Evolutionary conservation across 2,329 filamentous ascomycete species (phyloP).

Genomic region (Colletotrichum lentis): DNA sequence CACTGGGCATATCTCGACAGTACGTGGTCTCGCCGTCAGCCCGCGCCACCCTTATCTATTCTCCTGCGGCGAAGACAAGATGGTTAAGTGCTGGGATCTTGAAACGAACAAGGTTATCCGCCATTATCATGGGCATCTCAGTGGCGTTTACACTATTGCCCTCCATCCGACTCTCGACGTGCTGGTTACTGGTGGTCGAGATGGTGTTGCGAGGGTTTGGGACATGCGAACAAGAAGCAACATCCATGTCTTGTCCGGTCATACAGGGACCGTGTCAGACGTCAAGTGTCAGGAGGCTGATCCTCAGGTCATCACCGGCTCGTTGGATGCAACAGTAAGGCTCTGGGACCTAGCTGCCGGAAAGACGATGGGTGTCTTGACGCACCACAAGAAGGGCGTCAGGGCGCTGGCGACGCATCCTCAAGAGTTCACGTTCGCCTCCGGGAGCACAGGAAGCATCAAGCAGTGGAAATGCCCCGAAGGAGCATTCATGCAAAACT

Average conservation of each 20-base stretch:
- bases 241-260: constrained; percentile 89
- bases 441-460: constrained; percentile 88
- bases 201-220: constrained; percentile 95
- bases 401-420: constrained; percentile 85
- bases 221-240: constrained; percentile 98
- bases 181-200: constrained; percentile 90
- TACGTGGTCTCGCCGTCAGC: constrained; percentile 89
- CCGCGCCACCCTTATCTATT: constrained; percentile 96
- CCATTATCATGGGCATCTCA: constrained; percentile 96
- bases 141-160: constrained; percentile 90
- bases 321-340: constrained; percentile 88
- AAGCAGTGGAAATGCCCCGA: constrained; percentile 99
- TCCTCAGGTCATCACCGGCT: constrained; percentile 93
- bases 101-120: constrained; percentile 99
- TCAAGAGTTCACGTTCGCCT: constrained; percentile 94
- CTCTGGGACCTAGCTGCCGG: constrained; percentile 96
- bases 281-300: constrained; percentile 95
- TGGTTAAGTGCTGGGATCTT: constrained; percentile 99
- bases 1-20: constrained; percentile 93
- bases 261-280: constrained; percentile 89
- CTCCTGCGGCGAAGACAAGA: constrained; percentile 98
- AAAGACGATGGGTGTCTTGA: constrained; percentile 94
- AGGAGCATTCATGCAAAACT: constrained; percentile 99
- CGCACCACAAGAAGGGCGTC: constrained; percentile 98
- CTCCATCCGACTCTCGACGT: constrained; percentile 96